These are phyloP conservation scores for Hypericum perforatum DNA, from an alignment of 345 rosid genomes.

Conservation along the genomic window DNA sequence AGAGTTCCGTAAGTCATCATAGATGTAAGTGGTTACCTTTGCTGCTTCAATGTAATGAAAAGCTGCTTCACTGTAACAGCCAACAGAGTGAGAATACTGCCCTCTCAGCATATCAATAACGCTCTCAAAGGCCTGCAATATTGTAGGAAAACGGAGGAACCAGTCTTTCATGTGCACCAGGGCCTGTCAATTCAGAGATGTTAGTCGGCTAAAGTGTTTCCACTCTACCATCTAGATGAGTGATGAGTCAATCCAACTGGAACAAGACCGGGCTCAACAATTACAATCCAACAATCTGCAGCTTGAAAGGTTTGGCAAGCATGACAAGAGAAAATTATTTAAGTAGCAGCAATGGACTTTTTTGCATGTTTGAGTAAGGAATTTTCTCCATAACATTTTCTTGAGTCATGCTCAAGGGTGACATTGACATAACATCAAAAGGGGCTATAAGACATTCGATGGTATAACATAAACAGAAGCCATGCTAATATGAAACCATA, in stretches of 20 bases:
- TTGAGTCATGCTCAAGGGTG: too few relatives aligned
- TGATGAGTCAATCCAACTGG: too few relatives aligned
- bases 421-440: too few relatives aligned
- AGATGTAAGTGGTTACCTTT: constrained; percentile 36
- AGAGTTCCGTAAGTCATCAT: too few relatives aligned
- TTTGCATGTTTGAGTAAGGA: too few relatives aligned
- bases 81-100: constrained; percentile 92
- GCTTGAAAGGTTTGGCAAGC: too few relatives aligned
- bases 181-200: constrained; percentile 45
- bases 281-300: too few relatives aligned
- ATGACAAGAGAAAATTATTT: too few relatives aligned
- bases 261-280: too few relatives aligned
- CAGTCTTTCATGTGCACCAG: constrained; percentile 78
- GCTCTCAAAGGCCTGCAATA: constrained; percentile 85
- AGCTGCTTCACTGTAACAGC: constrained; percentile 88
- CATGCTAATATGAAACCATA: background rate
- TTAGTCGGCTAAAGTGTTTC: constrained; percentile 9
- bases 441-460: too few relatives aligned
- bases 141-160: constrained; percentile 84
- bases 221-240: background rate
- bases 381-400: too few relatives aligned
- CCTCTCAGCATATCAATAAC: constrained; percentile 96
- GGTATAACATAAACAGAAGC: background rate
- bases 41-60: constrained; percentile 89
- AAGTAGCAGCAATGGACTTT: too few relatives aligned